Percentiles rank a stretch among this genome's conserved stretches.
These are phyloP conservation scores for Penicillium canescens DNA, from an alignment of 495 filamentous ascomycete genomes.

Conservation along the genomic window DNA sequence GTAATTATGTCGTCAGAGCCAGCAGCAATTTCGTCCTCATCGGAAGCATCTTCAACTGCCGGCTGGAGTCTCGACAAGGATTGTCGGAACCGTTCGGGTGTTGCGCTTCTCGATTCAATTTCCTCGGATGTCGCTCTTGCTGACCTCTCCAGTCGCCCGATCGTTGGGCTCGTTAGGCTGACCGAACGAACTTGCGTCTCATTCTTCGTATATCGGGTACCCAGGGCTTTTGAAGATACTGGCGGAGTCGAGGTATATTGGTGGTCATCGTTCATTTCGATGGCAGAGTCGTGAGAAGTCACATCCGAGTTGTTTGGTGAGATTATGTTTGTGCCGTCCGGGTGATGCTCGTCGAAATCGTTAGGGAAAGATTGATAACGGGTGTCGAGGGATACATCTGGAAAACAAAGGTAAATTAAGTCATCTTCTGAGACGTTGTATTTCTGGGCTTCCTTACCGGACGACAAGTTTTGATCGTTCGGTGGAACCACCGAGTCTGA, in stretches of 20 bases:
- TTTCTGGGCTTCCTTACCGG: neutral
- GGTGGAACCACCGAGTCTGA: neutral
- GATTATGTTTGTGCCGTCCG: neutral
- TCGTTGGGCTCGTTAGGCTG: neutral
- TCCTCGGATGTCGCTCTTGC: neutral
- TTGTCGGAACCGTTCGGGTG: neutral
- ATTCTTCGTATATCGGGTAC: neutral
- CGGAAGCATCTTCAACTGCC: neutral
- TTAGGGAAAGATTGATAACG: neutral
- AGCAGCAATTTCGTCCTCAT: neutral
- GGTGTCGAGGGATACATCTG: neutral
- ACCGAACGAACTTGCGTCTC: neutral
- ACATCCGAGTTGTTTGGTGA: neutral
- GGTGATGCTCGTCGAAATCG: neutral
- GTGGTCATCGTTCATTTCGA: neutral
- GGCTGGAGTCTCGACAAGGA: neutral
- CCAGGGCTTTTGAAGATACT: neutral
- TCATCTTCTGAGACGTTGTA: neutral
- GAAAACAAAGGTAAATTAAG: neutral
- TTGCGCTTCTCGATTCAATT: neutral
- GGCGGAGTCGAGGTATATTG: neutral
- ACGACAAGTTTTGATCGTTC: neutral
- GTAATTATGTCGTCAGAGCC: no score
- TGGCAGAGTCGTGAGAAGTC: neutral
- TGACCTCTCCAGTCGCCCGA: neutral